These are phyloP conservation scores for Russula griseocarnosa DNA, from an alignment of 768 basidiomycete species.

Conservation along the genomic window DNA sequence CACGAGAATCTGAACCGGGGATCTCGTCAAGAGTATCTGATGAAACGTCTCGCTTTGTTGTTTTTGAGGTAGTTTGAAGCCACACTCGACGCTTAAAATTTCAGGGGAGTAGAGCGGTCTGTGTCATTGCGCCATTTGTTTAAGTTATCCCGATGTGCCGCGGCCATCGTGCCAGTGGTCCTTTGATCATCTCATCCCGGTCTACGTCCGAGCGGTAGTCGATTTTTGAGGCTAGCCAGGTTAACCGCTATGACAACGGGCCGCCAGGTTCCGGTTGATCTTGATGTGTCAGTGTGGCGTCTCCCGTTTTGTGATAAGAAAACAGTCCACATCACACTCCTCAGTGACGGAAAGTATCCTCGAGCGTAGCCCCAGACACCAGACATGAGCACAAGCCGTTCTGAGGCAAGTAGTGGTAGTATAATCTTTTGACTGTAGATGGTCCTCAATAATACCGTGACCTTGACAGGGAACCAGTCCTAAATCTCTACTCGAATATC, in stretches of 20 bases:
- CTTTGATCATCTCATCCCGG: no score
- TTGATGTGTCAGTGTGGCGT: not conserved
- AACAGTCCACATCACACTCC: not conserved
- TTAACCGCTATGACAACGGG: not conserved
- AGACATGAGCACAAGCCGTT: conserved; percentile 14
- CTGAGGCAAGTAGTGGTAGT: conserved; percentile 15
- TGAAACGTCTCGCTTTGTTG: not conserved
- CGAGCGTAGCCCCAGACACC: not conserved
- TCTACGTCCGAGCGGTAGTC: no score
- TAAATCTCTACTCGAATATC: conserved; percentile 21
- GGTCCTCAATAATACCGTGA: not conserved
- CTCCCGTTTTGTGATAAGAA: not conserved
- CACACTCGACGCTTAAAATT: not conserved
- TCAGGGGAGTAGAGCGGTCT: not conserved
- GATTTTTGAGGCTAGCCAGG: no score
- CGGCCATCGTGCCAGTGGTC: not conserved
- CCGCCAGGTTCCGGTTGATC: not conserved
- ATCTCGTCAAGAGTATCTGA: not conserved
- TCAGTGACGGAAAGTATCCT: not conserved
- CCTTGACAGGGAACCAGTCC: conserved; percentile 10
- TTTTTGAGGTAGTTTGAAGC: not conserved
- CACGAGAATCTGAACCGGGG: not conserved
- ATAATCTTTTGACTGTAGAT: not conserved
- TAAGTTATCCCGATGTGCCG: not conserved
- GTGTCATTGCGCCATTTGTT: not conserved